phyloP scores from a whole-genome alignment of 1,284 basidiomycete species.

The Cutaneotrichosporon cavernicola region DNA sequence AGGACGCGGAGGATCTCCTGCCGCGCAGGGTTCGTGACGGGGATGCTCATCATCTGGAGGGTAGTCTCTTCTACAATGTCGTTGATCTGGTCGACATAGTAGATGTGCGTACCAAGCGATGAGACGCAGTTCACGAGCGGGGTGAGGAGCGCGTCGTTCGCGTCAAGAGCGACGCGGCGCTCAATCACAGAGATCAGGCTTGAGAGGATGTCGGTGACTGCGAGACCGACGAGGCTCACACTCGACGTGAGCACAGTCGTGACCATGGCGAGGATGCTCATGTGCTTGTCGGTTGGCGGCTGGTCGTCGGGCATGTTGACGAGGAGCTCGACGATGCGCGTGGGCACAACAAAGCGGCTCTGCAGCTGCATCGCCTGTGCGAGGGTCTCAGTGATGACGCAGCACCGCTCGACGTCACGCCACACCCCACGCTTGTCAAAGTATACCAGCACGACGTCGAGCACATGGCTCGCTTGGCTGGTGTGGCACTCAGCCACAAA shows the following conservation, averaged over 20 bases:
- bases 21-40: conserved; percentile 56
- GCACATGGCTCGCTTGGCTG: conserved; percentile 65
- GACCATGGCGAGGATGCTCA: conserved; percentile 75
- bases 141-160: conserved; percentile 68
- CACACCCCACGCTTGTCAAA: conserved; percentile 66
- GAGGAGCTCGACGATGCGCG: conserved; percentile 77
- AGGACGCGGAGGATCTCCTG: conserved; percentile 65
- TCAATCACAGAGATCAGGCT: conserved; percentile 72
- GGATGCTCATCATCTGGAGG: conserved; percentile 62
- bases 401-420: conserved; percentile 70
- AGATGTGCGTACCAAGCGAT: conserved; percentile 77
- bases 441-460: conserved; percentile 68
- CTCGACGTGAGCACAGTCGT: conserved; percentile 75
- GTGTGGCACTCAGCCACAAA: conserved; percentile 75
- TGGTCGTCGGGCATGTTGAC: conserved; percentile 65
- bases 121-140: conserved; percentile 75
- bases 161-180: conserved; percentile 65
- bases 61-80: conserved; percentile 85
- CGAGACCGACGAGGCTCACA: conserved; percentile 81
- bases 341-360: conserved; percentile 86
- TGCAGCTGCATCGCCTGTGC: conserved; percentile 86
- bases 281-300: conserved; percentile 61
- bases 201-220: conserved; percentile 82
- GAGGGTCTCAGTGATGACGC: conserved; percentile 75
- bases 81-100: conserved; percentile 95